These are phyloP conservation scores for Fusarium secorum DNA, from an alignment of 2,329 filamentous ascomycete genomes.

Conservation along the genomic window DNA sequence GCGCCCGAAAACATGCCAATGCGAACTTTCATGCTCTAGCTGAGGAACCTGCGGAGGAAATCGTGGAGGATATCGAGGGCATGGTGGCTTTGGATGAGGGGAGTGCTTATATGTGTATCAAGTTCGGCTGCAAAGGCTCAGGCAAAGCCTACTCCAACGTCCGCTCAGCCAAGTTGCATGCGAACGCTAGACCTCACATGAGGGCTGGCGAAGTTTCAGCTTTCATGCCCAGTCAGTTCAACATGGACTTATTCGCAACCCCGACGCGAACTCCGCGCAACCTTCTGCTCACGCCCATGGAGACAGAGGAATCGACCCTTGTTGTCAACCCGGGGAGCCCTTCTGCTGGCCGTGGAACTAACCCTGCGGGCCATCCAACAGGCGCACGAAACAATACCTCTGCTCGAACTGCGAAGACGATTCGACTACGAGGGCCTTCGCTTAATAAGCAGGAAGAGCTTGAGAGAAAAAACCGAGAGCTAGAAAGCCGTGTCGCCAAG, in stretches of 20 bases:
- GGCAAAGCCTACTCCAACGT: neutral
- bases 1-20: neutral
- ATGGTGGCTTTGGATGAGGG: neutral
- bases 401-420: neutral
- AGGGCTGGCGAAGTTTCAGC: neutral
- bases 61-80: neutral
- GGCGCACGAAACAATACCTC: neutral
- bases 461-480: neutral
- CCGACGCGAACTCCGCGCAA: neutral
- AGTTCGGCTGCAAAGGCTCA: neutral
- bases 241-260: neutral
- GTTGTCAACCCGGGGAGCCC: conserved; percentile 20
- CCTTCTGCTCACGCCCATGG: conserved; percentile 6
- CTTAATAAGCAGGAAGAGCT: neutral
- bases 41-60: neutral
- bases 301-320: neutral
- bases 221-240: neutral
- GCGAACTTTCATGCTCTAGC: neutral
- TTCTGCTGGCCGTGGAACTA: conserved; percentile 17
- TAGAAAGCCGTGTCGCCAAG: conserved; percentile 18
- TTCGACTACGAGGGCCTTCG: neutral
- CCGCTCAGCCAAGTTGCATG: neutral
- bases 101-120: neutral
- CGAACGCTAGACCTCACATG: neutral
- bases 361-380: neutral